Conservation (phyloP, 2,329 filamentous ascomycete genomes). For the Fusarium sp. region DNA sequence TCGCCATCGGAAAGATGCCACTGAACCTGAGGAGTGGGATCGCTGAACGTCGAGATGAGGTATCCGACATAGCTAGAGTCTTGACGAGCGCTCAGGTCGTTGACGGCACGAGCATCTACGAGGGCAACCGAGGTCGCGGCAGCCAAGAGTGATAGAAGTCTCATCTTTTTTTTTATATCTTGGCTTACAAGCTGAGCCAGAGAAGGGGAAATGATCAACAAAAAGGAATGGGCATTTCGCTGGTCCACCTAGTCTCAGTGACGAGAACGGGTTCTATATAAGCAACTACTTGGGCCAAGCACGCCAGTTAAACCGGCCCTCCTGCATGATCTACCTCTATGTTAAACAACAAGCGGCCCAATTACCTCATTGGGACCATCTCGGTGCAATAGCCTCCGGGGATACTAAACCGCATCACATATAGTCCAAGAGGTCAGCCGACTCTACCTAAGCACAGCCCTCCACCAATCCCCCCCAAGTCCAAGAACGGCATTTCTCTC, state of each 20-base stretch:
- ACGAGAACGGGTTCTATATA: not conserved
- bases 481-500: too few species aligned
- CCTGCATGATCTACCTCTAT: not conserved
- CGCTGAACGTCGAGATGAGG: conserved; percentile 50
- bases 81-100: not conserved
- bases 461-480: not conserved
- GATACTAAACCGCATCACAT: not conserved
- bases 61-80: conserved; percentile 42
- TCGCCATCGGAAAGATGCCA: conserved; percentile 48
- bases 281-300: not conserved
- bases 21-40: conserved; percentile 46
- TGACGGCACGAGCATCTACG: conserved; percentile 13
- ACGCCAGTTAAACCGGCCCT: not conserved
- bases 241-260: not conserved
- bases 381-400: conserved; percentile 2
- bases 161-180: conserved; percentile 8
- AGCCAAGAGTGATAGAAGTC: conserved; percentile 3
- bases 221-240: not conserved
- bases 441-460: not conserved
- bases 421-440: conserved; percentile 1
- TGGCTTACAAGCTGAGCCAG: not conserved
- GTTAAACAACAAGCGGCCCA: not conserved
- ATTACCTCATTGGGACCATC: not conserved
- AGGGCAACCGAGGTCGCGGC: conserved; percentile 5
- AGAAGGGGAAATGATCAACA: not conserved